Evolutionary conservation across 352 stramenopile genomes (phyloP).

Genomic region (Peronospora tabacina): DNA sequence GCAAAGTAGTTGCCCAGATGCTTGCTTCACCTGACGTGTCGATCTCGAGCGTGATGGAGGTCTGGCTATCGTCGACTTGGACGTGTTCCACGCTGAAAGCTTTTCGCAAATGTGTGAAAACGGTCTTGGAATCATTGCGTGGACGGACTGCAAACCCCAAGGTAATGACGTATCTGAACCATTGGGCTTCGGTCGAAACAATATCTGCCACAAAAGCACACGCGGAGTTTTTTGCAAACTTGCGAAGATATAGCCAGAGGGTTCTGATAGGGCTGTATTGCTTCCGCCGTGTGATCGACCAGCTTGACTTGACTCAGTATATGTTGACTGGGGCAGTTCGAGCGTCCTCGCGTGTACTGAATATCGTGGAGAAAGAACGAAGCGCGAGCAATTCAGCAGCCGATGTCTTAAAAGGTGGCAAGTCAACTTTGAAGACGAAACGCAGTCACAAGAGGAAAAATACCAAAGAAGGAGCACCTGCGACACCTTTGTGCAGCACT

Average conservation of each 20-base stretch:
- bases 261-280: not conserved
- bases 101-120: constrained; percentile 12
- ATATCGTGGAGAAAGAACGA: constrained; percentile 6
- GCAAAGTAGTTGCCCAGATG: constrained; percentile 25
- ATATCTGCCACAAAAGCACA: constrained; percentile 19
- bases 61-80: constrained; percentile 28
- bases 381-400: not conserved
- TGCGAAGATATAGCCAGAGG: constrained; percentile 9
- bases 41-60: constrained; percentile 22
- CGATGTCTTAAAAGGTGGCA: not conserved
- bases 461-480: not conserved
- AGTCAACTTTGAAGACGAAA: constrained; percentile 7
- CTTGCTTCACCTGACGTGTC: constrained; percentile 6
- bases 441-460: constrained; percentile 3
- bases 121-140: constrained; percentile 3
- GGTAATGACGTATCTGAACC: constrained; percentile 19
- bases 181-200: constrained; percentile 15
- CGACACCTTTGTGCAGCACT: not conserved
- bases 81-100: constrained; percentile 11
- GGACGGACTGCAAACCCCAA: constrained; percentile 12
- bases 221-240: constrained; percentile 14
- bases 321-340: constrained; percentile 21
- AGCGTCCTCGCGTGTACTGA: constrained; percentile 1
- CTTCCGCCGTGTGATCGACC: constrained; percentile 21
- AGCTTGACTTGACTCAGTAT: constrained; percentile 18